phyloP scores from a whole-genome alignment of 192 early-diverging fungal genomes.

The Umbelopsis ramanniana region DNA sequence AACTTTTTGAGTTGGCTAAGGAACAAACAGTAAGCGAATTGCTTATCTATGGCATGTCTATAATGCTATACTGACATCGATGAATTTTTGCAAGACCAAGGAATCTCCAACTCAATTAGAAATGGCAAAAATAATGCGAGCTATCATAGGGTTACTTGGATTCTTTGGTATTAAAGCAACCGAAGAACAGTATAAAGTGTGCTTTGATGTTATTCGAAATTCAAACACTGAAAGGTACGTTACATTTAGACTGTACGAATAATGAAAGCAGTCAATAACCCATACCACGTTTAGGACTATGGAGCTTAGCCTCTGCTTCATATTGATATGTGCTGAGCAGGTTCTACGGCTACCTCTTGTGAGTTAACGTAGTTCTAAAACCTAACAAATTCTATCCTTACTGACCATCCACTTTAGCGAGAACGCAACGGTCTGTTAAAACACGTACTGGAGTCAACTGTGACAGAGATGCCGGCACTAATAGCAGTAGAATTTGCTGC shows the following conservation, averaged over 20 bases:
- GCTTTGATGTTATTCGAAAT: slow-evolving; percentile 24
- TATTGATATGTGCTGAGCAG: slow-evolving; percentile 17
- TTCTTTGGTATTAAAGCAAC: slow-evolving; percentile 35
- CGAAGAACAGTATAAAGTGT: slow-evolving; percentile 24
- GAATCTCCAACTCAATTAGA: slow-evolving; percentile 11
- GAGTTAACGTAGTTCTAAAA: not conserved
- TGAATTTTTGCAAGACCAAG: not conserved
- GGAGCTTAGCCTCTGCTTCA: slow-evolving; percentile 10
- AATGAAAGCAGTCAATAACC: not conserved
- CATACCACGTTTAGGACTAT: not conserved
- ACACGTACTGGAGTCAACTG: slow-evolving; percentile 21
- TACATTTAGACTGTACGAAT: not conserved
- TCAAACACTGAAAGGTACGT: slow-evolving; percentile 30
- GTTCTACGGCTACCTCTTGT: slow-evolving; percentile 4
- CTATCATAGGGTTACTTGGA: slow-evolving; percentile 28
- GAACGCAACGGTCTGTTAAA: slow-evolving; percentile 19
- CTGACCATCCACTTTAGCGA: slow-evolving; percentile 14
- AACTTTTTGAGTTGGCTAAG: slow-evolving; percentile 24
- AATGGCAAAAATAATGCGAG: slow-evolving; percentile 30
- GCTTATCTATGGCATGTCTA: not conserved
- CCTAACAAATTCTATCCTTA: not conserved
- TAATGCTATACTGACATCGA: not conserved
- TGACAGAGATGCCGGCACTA: slow-evolving; percentile 35
- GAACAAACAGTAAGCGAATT: not conserved
- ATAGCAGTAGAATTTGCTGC: slow-evolving; percentile 32